phyloP scores from a whole-genome alignment of 768 basidiomycete genomes.

The Hygrophorus russula region DNA sequence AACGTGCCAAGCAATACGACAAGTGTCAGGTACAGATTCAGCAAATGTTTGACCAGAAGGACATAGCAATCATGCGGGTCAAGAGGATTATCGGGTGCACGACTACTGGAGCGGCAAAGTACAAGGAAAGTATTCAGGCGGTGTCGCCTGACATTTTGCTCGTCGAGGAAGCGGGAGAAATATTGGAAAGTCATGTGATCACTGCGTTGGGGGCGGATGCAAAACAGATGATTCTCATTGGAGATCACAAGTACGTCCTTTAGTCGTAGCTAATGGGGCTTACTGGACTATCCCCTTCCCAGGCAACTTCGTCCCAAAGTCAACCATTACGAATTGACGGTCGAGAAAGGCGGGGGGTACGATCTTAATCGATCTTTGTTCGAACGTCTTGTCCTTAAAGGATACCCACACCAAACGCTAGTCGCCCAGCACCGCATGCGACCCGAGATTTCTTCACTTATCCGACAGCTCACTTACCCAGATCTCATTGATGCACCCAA shows the following conservation, averaged over 20 bases:
- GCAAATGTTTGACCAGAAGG: constrained; percentile 24
- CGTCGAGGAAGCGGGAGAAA: constrained; percentile 68
- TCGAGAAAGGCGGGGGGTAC: constrained; percentile 58
- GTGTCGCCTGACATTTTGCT: constrained; percentile 41
- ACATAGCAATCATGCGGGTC: constrained; percentile 21
- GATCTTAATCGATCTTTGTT: constrained; percentile 61
- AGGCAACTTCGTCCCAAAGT: constrained; percentile 70
- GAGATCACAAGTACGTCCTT: constrained; percentile 23
- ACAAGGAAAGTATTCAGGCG: constrained; percentile 31
- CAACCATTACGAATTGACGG: constrained; percentile 48
- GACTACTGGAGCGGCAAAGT: constrained; percentile 61
- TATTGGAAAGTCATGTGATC: constrained; percentile 47
- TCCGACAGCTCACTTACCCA: constrained; percentile 55
- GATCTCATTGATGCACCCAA: constrained; percentile 43
- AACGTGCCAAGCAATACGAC: constrained; percentile 27
- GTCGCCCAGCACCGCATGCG: constrained; percentile 60
- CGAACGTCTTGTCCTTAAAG: constrained; percentile 51
- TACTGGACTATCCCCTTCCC: not conserved
- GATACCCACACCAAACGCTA: constrained; percentile 51
- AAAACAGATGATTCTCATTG: constrained; percentile 52
- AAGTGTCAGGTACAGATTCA: constrained; percentile 22
- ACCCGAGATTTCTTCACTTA: constrained; percentile 55
- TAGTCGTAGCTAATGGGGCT: not conserved
- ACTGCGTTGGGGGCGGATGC: constrained; percentile 39
- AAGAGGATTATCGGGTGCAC: constrained; percentile 59